Evolutionary conservation across 805 yeast species (phyloP), one percentile per base, ranked within the genome.

Genomic region (Grigorovia transvaalensis): DNA sequence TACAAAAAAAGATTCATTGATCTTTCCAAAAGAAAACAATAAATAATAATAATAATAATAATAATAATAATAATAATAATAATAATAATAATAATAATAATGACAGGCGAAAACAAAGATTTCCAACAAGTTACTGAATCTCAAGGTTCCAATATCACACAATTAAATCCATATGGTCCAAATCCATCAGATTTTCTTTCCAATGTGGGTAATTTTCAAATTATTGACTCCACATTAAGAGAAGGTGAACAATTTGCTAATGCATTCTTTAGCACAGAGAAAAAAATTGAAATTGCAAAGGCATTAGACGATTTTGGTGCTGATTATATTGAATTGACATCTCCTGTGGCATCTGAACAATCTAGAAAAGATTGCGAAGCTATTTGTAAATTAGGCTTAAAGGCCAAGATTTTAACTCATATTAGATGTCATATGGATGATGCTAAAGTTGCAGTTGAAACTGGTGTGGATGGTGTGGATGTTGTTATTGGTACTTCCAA

Each of bases 231-330:
- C 40, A 91, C 99, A 4, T 77, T 91, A 53, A 82, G 99, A 75
- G 99, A 91, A 74, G 99, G 99, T 70, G 99, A 91, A 73, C 99
- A 91, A 72, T 91, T 91, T 67, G 97, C 98, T 65, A 91, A 91
- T 66, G 96, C 99, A 4, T 93, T 91, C 72, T 91, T 91, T 76
- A 74, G 82, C 61, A 87, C 96, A 18, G 98, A 88, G 68, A 91
- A 87, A 76, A 91, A 91, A 75, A 88, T 91, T 59, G 96, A 90
- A 72, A 91, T 91, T 57, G 99, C 99, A 63, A 89, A 82, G 75
- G 98, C 98, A 4, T 75, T 91, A 54, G 97, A 91, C 71, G 97
- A 90, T 64, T 91, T 91, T 65, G 99, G 99, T 61, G 99, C 90
- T 48, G 99, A 91, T 73, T 91, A 93, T 75, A 93, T 91, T 58